Conservation (phyloP, 2,329 filamentous ascomycete genomes). For the Teratosphaeria epicoccoides region DNA sequence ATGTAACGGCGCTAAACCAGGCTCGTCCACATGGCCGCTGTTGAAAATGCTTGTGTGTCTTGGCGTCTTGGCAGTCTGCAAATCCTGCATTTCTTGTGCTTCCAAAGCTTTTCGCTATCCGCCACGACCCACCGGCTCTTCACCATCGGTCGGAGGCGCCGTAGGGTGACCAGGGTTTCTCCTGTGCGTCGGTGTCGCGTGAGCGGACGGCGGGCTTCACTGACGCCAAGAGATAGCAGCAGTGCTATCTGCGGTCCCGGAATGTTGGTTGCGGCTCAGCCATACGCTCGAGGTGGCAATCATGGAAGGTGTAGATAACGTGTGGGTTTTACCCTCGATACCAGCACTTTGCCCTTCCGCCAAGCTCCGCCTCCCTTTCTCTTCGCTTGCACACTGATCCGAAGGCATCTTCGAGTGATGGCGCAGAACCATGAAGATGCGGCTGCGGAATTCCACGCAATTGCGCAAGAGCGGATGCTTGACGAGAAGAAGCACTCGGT, state of each 20-base stretch:
- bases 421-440: slow-evolving; percentile 18
- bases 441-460: slow-evolving; percentile 14
- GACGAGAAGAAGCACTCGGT: slow-evolving; percentile 4
- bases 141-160: too few relatives aligned
- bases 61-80: not conserved
- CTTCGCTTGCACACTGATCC: not conserved
- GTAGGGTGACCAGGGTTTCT: too few relatives aligned
- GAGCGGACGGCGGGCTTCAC: not conserved
- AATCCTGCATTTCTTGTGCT: not conserved
- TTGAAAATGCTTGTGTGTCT: not conserved
- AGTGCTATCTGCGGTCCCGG: not conserved
- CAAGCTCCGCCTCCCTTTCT: not conserved
- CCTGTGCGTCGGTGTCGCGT: too few relatives aligned
- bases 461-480: not conserved
- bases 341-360: not conserved
- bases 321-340: not conserved
- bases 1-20: not conserved
- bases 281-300: not conserved
- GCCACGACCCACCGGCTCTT: too few relatives aligned
- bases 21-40: not conserved
- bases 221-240: not conserved
- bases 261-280: not conserved
- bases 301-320: too few relatives aligned
- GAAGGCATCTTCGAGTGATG: not conserved
- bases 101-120: too few relatives aligned